phyloP scores from a whole-genome alignment of 2,329 filamentous ascomycete species.

The Dichotomopilus funicola region DNA sequence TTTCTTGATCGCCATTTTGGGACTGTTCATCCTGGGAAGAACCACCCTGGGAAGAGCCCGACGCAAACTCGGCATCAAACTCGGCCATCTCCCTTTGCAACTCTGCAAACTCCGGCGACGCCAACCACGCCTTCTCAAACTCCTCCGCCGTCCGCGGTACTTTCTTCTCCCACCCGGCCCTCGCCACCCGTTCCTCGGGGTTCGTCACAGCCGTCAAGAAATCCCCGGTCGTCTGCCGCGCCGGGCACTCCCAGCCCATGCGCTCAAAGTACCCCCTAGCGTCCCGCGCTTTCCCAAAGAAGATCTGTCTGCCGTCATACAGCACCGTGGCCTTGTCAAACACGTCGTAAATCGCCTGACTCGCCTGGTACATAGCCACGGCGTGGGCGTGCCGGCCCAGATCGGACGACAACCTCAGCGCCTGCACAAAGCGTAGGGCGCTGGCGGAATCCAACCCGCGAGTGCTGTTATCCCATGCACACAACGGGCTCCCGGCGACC shows the following conservation, averaged over 20 bases:
- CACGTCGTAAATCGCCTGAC: slow-evolving; percentile 18
- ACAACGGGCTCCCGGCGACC: slow-evolving; percentile 15
- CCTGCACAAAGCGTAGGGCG: slow-evolving; percentile 65
- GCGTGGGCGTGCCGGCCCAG: slow-evolving; percentile 64
- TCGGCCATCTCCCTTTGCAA: slow-evolving; percentile 15
- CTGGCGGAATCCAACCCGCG: slow-evolving; percentile 67
- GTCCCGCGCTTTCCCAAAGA: slow-evolving; percentile 55
- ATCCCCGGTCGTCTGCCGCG: slow-evolving; percentile 57
- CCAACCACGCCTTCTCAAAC: slow-evolving; percentile 44
- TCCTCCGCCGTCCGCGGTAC: slow-evolving; percentile 51
- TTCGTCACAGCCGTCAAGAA: slow-evolving; percentile 64
- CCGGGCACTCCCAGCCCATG: slow-evolving; percentile 52
- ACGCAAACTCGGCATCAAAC: slow-evolving; percentile 14
- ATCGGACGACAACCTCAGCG: slow-evolving; percentile 58
- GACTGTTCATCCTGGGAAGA: too few relatives aligned
- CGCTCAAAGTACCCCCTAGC: slow-evolving; percentile 55
- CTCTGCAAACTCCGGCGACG: slow-evolving; percentile 16
- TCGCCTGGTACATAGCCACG: slow-evolving; percentile 56
- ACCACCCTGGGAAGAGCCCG: slow-evolving; percentile 1
- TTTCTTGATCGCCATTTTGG: too few relatives aligned
- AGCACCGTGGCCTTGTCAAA: slow-evolving; percentile 72
- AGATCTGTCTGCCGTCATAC: slow-evolving; percentile 73
- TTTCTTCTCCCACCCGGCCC: slow-evolving; percentile 47
- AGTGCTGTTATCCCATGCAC: slow-evolving; percentile 38
- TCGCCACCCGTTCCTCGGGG: slow-evolving; percentile 55